phyloP scores from a whole-genome alignment of 495 filamentous ascomycete genomes.

The Aeminium ludgeri region DNA sequence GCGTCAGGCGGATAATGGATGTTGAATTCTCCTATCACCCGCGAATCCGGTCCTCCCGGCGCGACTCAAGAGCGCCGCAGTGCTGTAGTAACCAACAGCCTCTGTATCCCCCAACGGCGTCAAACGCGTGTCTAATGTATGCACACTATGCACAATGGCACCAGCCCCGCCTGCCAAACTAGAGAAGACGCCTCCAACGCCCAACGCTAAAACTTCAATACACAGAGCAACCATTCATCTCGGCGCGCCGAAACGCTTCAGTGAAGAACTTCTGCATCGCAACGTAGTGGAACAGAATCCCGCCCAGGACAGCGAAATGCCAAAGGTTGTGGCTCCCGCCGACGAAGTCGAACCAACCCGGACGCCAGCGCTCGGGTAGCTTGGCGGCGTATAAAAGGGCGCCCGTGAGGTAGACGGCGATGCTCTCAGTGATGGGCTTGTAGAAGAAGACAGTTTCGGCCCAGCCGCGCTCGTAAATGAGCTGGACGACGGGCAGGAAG shows the following conservation, averaged over 20 bases:
- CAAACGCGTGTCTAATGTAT: too few species aligned
- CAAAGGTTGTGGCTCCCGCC: slow-evolving; percentile 94
- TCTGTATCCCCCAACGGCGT: too few species aligned
- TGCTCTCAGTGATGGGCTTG: slow-evolving; percentile 67
- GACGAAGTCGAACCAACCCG: slow-evolving; percentile 83
- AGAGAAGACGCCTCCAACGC: too few species aligned
- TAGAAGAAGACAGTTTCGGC: slow-evolving; percentile 72
- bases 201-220: too few species aligned
- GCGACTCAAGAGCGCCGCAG: too few species aligned
- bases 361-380: slow-evolving; percentile 81
- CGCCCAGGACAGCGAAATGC: slow-evolving; percentile 87
- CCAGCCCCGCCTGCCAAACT: too few species aligned
- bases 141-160: too few species aligned
- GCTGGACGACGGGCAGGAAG: slow-evolving; percentile 73
- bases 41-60: too few species aligned
- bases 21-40: too few species aligned
- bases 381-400: slow-evolving; percentile 85
- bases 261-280: slow-evolving; percentile 94
- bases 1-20: too few species aligned
- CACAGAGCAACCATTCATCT: slow-evolving; percentile 34
- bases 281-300: slow-evolving; percentile 90
- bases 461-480: slow-evolving; percentile 57
- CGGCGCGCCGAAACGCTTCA: slow-evolving; percentile 59
- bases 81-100: too few species aligned
- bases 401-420: slow-evolving; percentile 69